Percentiles rank a stretch among this genome's conserved stretches.
phyloP scores from a whole-genome alignment of 2,329 filamentous ascomycete species.

The Cladobotryum protrusum region DNA sequence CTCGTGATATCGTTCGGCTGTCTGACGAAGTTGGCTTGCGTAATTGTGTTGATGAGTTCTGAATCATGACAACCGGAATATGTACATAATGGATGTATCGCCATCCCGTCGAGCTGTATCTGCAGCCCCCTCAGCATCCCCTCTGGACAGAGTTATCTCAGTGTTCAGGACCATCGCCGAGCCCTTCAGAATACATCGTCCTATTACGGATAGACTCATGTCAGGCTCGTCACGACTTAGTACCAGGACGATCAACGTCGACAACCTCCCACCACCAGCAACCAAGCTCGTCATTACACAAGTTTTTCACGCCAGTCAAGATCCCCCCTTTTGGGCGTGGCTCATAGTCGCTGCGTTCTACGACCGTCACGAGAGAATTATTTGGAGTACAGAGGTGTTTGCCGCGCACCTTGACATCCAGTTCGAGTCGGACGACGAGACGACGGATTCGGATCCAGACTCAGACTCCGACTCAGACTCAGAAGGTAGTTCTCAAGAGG shows the following conservation, averaged over 20 bases:
- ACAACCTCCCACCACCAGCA: slow-evolving; percentile 38
- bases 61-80: slow-evolving; percentile 5
- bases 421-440: slow-evolving; percentile 21
- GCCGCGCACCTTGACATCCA: slow-evolving; percentile 24
- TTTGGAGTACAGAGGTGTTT: slow-evolving; percentile 45
- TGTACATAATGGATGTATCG: slow-evolving; percentile 5
- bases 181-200: neutral
- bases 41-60: neutral
- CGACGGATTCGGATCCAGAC: neutral
- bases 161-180: neutral
- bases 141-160: neutral
- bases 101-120: neutral
- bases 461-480: slow-evolving; percentile 5
- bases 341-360: slow-evolving; percentile 43
- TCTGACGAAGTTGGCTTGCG: neutral
- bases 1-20: neutral
- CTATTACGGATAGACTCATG: slow-evolving; percentile 12
- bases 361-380: slow-evolving; percentile 31
- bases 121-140: neutral
- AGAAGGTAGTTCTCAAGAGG: slow-evolving; percentile 6
- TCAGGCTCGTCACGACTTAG: slow-evolving; percentile 11
- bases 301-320: slow-evolving; percentile 28
- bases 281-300: slow-evolving; percentile 41
- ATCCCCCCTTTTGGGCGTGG: slow-evolving; percentile 37
- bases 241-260: slow-evolving; percentile 23